Conservation (phyloP, 1,284 basidiomycete genomes). For the Peniophora sp. region DNA sequence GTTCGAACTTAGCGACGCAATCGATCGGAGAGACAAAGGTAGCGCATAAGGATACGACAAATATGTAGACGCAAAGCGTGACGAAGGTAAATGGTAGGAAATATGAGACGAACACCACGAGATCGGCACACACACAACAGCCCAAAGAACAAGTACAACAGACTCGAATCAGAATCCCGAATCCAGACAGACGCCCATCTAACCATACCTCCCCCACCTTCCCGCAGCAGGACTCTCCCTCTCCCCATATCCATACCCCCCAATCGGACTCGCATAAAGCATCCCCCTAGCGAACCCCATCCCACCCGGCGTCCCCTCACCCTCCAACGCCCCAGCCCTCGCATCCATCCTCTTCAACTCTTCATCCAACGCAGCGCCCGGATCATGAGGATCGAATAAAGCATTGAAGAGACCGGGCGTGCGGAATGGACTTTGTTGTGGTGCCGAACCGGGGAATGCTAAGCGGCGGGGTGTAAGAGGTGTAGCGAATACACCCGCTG, state of each 20-base stretch:
- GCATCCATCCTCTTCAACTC: constrained; percentile 47
- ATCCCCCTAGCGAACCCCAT: constrained; percentile 20
- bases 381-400: constrained; percentile 58
- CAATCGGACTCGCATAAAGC: constrained; percentile 53
- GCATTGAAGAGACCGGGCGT: constrained; percentile 38
- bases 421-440: constrained; percentile 52
- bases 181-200: too few relatives aligned
- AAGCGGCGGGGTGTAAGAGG: constrained; percentile 55
- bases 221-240: too few relatives aligned
- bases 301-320: constrained; percentile 2
- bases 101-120: too few relatives aligned
- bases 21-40: too few relatives aligned
- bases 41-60: too few relatives aligned
- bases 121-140: too few relatives aligned
- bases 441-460: constrained; percentile 29
- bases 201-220: too few relatives aligned
- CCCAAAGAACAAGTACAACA: too few relatives aligned
- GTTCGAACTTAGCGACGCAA: too few relatives aligned
- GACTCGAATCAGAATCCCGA: too few relatives aligned
- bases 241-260: constrained; percentile 6
- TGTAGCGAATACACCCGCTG: constrained; percentile 20
- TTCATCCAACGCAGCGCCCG: constrained; percentile 53
- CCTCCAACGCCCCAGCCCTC: constrained; percentile 39
- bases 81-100: too few relatives aligned
- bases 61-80: too few relatives aligned